A percentile compares a stretch with the other conserved stretches of the same genome.
Conservation (phyloP, 805 yeast genomes). For the Hyphopichia homilentoma region DNA sequence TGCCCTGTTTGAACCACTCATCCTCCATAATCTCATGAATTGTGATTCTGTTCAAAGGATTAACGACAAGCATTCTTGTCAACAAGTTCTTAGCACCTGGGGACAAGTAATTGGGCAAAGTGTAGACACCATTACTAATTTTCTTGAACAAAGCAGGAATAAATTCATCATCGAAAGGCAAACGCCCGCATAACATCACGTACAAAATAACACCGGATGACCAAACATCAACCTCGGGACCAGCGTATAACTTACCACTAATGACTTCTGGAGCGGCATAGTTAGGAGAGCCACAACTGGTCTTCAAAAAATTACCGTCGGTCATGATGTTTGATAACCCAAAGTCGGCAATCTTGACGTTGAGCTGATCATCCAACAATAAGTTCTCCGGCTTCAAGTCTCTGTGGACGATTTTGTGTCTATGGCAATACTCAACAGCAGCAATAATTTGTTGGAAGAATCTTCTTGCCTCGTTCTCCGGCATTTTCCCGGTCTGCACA, state of each 20-base stretch:
- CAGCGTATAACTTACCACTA: constrained; percentile 91
- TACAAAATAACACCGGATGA: constrained; percentile 92
- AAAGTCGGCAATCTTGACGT: constrained; percentile 94
- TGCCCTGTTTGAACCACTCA: constrained; percentile 83
- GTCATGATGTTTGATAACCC: constrained; percentile 96
- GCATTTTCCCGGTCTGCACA: constrained; percentile 90
- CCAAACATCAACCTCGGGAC: constrained; percentile 99
- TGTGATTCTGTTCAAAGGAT: constrained; percentile 90
- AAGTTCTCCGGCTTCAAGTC: constrained; percentile 95
- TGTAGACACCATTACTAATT: constrained; percentile 88
- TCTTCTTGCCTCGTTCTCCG: constrained; percentile 85
- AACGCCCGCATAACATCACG: constrained; percentile 92
- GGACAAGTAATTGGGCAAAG: constrained; percentile 82
- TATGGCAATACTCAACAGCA: constrained; percentile 94
- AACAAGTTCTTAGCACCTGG: constrained; percentile 80
- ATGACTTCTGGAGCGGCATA: constrained; percentile 98
- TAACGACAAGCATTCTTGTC: constrained; percentile 89
- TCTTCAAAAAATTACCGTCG: constrained; percentile 91
- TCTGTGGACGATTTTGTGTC: constrained; percentile 94
- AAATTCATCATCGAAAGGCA: constrained; percentile 95
- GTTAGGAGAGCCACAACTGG: constrained; percentile 95
- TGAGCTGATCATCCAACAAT: constrained; percentile 80
- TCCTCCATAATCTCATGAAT: constrained; percentile 90
- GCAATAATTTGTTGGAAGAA: constrained; percentile 95
- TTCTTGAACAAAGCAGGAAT: constrained; percentile 92